These are phyloP conservation scores for Monilinia aucupariae DNA, from an alignment of 2,329 filamentous ascomycete species.

Conservation along the genomic window DNA sequence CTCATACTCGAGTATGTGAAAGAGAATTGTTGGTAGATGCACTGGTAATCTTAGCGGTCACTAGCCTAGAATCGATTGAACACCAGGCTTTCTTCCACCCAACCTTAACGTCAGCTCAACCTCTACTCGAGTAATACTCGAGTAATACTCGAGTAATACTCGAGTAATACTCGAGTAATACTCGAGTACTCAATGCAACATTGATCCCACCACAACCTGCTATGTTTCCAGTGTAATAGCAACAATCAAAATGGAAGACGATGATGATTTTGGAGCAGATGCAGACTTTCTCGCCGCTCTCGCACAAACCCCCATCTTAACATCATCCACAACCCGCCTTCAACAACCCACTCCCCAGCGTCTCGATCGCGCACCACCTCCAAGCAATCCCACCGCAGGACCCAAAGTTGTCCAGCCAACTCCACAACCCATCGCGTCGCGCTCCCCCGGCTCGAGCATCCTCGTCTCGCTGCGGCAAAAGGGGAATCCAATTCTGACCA, in stretches of 20 bases:
- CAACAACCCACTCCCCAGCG: conserved; percentile 49
- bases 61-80: background rate
- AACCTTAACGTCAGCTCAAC: background rate
- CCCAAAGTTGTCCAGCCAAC: conserved; percentile 75
- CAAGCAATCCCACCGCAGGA: conserved; percentile 32
- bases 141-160: no score
- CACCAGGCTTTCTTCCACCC: background rate
- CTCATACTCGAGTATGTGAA: no score
- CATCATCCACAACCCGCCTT: conserved; percentile 24
- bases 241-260: conserved; percentile 39
- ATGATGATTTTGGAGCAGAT: conserved; percentile 52
- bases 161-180: no score
- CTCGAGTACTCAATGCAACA: no score
- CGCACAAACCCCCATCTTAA: conserved; percentile 41
- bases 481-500: conserved; percentile 85
- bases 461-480: conserved; percentile 89
- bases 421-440: conserved; percentile 72
- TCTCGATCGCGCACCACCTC: conserved; percentile 46
- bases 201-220: background rate
- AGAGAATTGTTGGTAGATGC: background rate
- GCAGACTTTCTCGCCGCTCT: conserved; percentile 52
- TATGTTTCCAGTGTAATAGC: no score
- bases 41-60: background rate
- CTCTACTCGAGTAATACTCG: no score
- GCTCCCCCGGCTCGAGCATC: conserved; percentile 65